Percentiles rank a stretch among this genome's conserved stretches.
phyloP scores from a whole-genome alignment of 257 asterid genomes.

The Datura wrightii region DNA sequence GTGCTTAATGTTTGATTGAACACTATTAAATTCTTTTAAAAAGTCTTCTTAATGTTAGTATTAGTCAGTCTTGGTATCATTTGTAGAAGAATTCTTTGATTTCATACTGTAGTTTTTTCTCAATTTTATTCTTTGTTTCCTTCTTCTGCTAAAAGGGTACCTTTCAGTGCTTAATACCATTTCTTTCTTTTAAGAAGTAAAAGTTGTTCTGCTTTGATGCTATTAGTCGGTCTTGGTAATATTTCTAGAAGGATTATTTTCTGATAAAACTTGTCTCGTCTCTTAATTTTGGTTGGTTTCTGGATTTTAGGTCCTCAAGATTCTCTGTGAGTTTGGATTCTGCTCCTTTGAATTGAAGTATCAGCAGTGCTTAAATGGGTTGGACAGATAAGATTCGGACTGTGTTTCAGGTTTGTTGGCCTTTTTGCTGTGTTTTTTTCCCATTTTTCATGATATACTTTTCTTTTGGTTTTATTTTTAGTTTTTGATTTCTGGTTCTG shows the following conservation, averaged over 20 bases:
- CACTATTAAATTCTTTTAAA: not conserved
- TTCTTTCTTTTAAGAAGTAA: not conserved
- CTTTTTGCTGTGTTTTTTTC: not conserved
- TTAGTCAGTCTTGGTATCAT: not conserved
- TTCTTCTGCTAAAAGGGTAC: not conserved
- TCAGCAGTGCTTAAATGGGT: conserved; percentile 48
- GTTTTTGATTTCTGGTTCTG: conserved; percentile 2
- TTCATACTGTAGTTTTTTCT: not conserved
- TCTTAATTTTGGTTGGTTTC: not conserved
- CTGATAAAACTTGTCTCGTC: not conserved
- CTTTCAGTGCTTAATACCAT: not conserved
- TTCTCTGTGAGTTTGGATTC: conserved; percentile 24
- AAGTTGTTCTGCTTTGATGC: not conserved
- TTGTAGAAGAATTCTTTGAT: not conserved
- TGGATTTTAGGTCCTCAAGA: conserved; percentile 24
- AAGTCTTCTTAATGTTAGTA: not conserved
- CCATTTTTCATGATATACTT: not conserved
- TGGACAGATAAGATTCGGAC: conserved; percentile 55
- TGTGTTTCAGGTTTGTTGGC: conserved; percentile 66
- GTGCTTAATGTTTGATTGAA: not conserved
- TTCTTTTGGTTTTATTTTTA: not conserved
- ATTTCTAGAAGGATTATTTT: not conserved
- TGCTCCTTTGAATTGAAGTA: conserved; percentile 14
- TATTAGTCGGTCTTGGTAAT: not conserved
- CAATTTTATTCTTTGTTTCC: not conserved